Percentiles rank a stretch among this genome's conserved stretches.
phyloP scores from a whole-genome alignment of 768 basidiomycete genomes.

The Boletus pseudo-olivaceus region DNA sequence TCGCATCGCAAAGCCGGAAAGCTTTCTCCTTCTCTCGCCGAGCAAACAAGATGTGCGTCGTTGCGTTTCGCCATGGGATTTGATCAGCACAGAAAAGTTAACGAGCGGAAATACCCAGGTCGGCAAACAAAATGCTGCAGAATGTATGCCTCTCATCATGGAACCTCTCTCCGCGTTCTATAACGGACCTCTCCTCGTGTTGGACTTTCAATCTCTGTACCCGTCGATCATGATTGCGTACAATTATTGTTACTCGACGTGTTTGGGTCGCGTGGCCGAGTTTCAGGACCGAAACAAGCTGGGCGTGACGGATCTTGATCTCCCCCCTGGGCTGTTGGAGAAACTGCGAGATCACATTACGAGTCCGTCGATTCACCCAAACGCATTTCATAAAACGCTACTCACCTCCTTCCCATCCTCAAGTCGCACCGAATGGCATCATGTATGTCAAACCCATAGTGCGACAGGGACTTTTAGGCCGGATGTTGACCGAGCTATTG shows the following conservation, averaged over 20 bases:
- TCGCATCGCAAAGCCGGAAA: conserved; percentile 94
- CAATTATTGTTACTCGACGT: conserved; percentile 97
- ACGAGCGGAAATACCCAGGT: conserved; percentile 51
- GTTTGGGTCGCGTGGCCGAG: conserved; percentile 81
- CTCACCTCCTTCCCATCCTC: not conserved
- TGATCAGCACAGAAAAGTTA: not conserved
- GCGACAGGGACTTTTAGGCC: conserved; percentile 77
- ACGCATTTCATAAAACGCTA: not conserved
- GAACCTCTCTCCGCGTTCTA: conserved; percentile 94
- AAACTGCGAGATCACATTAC: conserved; percentile 73
- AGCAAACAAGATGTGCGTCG: conserved; percentile 75
- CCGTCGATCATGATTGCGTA: conserved; percentile 99
- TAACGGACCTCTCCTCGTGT: conserved; percentile 84
- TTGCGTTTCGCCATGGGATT: not conserved
- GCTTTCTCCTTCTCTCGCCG: conserved; percentile 86
- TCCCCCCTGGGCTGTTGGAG: conserved; percentile 64
- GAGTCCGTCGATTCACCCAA: conserved; percentile 41
- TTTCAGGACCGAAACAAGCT: conserved; percentile 88
- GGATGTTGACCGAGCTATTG: conserved; percentile 90
- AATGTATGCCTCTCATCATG: conserved; percentile 93
- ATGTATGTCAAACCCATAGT: conserved; percentile 87
- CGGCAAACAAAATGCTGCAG: conserved; percentile 92
- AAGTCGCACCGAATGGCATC: conserved; percentile 94
- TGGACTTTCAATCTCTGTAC: conserved; percentile 96
- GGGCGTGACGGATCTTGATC: conserved; percentile 72